Percentiles rank a stretch among this genome's conserved stretches.
These are phyloP conservation scores for Sugiyamaella chiloensis DNA, from an alignment of 805 yeast species.

Conservation along the genomic window DNA sequence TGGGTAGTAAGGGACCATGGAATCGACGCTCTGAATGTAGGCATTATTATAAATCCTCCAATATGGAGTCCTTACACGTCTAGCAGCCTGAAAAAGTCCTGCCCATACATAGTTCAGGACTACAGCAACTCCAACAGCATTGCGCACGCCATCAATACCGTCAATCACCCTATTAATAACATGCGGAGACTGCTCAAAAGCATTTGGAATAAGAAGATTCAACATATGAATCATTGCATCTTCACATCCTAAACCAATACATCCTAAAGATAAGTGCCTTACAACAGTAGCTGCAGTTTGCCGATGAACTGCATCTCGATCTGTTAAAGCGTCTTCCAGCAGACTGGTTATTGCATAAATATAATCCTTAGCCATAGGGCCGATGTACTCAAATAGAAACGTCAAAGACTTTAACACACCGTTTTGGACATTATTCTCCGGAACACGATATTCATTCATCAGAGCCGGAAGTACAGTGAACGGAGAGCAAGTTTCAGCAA, in stretches of 20 bases:
- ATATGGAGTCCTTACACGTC: slow-evolving; percentile 76
- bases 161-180: slow-evolving; percentile 81
- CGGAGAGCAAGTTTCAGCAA: slow-evolving; percentile 90
- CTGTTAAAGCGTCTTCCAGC: slow-evolving; percentile 84
- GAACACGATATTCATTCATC: slow-evolving; percentile 92
- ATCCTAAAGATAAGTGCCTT: slow-evolving; percentile 74
- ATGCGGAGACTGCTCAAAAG: slow-evolving; percentile 94
- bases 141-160: slow-evolving; percentile 68
- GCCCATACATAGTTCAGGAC: slow-evolving; percentile 75
- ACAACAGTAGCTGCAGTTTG: slow-evolving; percentile 93
- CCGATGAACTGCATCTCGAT: slow-evolving; percentile 87
- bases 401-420: slow-evolving; percentile 90
- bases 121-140: slow-evolving; percentile 72
- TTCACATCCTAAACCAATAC: slow-evolving; percentile 71
- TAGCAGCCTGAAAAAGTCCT: slow-evolving; percentile 92
- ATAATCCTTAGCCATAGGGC: slow-evolving; percentile 75
- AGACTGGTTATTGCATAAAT: slow-evolving; percentile 75
- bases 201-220: slow-evolving; percentile 80
- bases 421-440: slow-evolving; percentile 90
- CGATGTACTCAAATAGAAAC: slow-evolving; percentile 89
- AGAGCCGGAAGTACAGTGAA: slow-evolving; percentile 91
- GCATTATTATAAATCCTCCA: slow-evolving; percentile 81
- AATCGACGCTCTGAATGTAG: slow-evolving; percentile 68
- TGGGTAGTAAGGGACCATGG: slow-evolving; percentile 84
- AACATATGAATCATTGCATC: slow-evolving; percentile 81